Conservation (phyloP, 371 early-diverging fungal species). For the Coemansia sp. region DNA sequence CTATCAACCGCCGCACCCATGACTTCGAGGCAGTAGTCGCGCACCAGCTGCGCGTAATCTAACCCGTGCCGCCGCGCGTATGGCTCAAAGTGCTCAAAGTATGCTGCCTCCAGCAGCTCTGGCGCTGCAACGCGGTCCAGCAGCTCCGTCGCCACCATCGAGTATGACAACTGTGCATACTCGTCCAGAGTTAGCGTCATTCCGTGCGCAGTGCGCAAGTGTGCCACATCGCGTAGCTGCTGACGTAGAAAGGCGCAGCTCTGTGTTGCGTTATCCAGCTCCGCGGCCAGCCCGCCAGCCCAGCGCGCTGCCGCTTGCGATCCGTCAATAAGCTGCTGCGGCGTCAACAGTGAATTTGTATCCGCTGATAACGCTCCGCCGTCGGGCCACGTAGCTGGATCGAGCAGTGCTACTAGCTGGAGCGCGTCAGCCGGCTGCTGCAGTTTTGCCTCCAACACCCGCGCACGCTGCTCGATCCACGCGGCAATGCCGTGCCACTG, state of each 20-base stretch:
- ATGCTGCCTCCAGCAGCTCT: constrained; percentile 52
- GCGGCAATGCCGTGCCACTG: constrained; percentile 33
- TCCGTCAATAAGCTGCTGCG: constrained; percentile 20
- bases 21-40: constrained; percentile 53
- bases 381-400: neutral
- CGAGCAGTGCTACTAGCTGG: constrained; percentile 42
- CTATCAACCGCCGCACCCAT: constrained; percentile 47
- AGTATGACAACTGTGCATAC: constrained; percentile 46
- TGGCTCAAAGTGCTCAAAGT: constrained; percentile 52
- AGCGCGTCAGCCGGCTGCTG: constrained; percentile 48
- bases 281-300: constrained; percentile 1
- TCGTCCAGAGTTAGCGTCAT: constrained; percentile 46
- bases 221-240: constrained; percentile 25
- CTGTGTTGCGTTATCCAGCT: constrained; percentile 26
- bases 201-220: constrained; percentile 37
- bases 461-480: constrained; percentile 56
- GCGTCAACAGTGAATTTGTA: constrained; percentile 1
- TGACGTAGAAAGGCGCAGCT: constrained; percentile 31
- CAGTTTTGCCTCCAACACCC: constrained; percentile 43
- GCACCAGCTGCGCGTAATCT: constrained; percentile 46
- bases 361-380: neutral
- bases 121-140: constrained; percentile 57
- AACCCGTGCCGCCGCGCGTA: constrained; percentile 54
- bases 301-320: constrained; percentile 6
- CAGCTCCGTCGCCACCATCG: constrained; percentile 54